A percentile compares a stretch with the other conserved stretches of the same genome.
These are phyloP conservation scores for Penicillium longicatenatum DNA, from an alignment of 495 filamentous ascomycete genomes.

Conservation along the genomic window DNA sequence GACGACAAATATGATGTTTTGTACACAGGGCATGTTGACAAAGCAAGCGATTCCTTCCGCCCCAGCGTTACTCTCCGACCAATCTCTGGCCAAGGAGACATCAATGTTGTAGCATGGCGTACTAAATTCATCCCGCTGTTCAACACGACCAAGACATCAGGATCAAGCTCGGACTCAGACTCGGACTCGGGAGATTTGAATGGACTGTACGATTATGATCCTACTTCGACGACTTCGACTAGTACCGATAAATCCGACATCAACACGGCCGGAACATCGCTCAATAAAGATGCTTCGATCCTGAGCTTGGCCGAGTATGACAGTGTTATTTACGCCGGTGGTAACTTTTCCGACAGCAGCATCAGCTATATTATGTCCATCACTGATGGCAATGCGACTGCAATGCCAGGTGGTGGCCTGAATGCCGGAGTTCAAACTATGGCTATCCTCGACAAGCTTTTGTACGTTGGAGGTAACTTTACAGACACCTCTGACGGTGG, in stretches of 20 bases:
- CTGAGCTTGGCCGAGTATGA: conserved; percentile 59
- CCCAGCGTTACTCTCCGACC: conserved; percentile 81
- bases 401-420: conserved; percentile 70
- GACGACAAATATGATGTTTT: conserved; percentile 94
- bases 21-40: conserved; percentile 82
- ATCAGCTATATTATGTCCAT: conserved; percentile 77
- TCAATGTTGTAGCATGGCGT: conserved; percentile 82
- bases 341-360: conserved; percentile 73
- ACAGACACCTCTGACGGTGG: conserved; percentile 67
- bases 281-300: conserved; percentile 66
- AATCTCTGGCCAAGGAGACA: conserved; percentile 61
- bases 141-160: conserved; percentile 44
- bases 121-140: conserved; percentile 74
- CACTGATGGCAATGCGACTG: conserved; percentile 59
- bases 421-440: conserved; percentile 78
- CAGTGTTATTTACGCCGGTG: conserved; percentile 71
- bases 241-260: conserved; percentile 73
- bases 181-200: conserved; percentile 62
- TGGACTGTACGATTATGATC: conserved; percentile 88
- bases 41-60: conserved; percentile 69
- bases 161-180: not conserved
- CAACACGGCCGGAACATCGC: conserved; percentile 67
- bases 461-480: conserved; percentile 90
- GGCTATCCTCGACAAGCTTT: conserved; percentile 57
- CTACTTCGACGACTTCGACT: conserved; percentile 56